A percentile compares a stretch with the other conserved stretches of the same genome.
phyloP scores from a whole-genome alignment of 495 filamentous ascomycete genomes.

The Sabuloglossum arenarium region DNA sequence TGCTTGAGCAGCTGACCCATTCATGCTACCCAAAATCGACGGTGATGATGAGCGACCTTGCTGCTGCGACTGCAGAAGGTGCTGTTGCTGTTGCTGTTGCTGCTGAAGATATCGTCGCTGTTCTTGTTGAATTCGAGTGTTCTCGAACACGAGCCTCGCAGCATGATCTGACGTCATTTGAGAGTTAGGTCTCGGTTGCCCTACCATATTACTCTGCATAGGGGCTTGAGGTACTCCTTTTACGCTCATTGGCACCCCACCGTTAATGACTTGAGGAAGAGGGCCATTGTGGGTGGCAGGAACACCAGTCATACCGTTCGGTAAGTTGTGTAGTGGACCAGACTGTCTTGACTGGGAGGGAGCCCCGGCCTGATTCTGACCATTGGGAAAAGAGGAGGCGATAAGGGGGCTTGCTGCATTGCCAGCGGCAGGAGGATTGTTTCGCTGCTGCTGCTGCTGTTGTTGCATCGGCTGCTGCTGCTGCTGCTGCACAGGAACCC shows the following conservation, averaged over 20 bases:
- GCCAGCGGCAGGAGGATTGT: conserved; percentile 9
- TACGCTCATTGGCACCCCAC: conserved; percentile 32
- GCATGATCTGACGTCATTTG: conserved; percentile 28
- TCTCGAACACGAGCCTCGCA: conserved; percentile 34
- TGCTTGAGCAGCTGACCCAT: conserved; percentile 9
- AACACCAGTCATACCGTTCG: conserved; percentile 16
- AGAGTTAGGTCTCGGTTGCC: conserved; percentile 34
- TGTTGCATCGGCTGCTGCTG: no score
- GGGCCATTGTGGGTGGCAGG: conserved; percentile 16
- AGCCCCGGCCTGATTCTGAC: conserved; percentile 4
- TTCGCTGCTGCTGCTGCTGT: no score
- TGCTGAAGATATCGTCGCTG: conserved; percentile 19
- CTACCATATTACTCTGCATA: conserved; percentile 40
- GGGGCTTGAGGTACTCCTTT: conserved; percentile 50
- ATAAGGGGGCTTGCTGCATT: conserved; percentile 18
- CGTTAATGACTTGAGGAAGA: conserved; percentile 28
- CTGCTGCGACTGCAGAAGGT: conserved; percentile 24
- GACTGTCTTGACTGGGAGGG: conserved; percentile 18
- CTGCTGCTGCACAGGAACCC: background rate
- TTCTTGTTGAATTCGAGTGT: conserved; percentile 30
- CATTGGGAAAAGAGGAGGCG: conserved; percentile 8
- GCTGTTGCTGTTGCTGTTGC: conserved; percentile 28
- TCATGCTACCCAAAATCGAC: conserved; percentile 11
- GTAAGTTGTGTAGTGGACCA: conserved; percentile 19
- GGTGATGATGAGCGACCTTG: conserved; percentile 15